Base-by-base conservation (phyloP, 306 rosid species). In the Trichosanthes truncata region DNA sequence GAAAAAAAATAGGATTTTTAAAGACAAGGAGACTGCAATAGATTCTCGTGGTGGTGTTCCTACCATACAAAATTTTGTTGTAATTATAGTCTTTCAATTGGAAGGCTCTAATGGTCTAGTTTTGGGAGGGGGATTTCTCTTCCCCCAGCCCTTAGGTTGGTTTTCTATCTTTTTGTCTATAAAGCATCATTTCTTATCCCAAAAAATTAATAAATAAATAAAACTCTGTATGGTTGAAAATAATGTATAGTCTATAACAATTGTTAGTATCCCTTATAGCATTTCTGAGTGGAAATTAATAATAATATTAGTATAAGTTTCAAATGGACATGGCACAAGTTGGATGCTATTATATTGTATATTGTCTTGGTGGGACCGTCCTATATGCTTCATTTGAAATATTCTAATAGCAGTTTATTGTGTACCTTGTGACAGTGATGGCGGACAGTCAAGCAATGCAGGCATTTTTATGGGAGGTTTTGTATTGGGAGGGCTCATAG, bases 401-500 rank as follows among this genome's bases (percentile, higher is more conserved):
- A 53, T 60, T 77, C 36, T 84, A 77, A 89, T 80, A 65, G 68
- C 75, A 65, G 74, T 74, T 73, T 17, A 76, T 33, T 83, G 48
- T 63, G 76, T 83, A 77, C 83, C 59, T 68, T 80, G 77, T 79
- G 80, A 52, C 87, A 92, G 97, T 74, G 90, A 91, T 75, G 89
- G 81, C 1, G 97, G 93, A 83, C 86, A 90, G 84, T 85, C 92
- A 76, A 84, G 80, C 91, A 77, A 90, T 86, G 92, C 96, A 76
- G 78, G 96, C 87, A 76, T 93, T 86, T 95, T 95, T 81, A 85
- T 93, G 48, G 95, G 97, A 71, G 99, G 99, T 79, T 95, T 95
- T 84, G 82, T 95, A 81, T 83, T 95, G 90, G 99, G 97, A 81
- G 99, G 97, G 84, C 86, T 95, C 78, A 83, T 91, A 61, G 96